Evolutionary conservation across 1,284 basidiomycete genomes (phyloP).

Genomic region (Trametes versicolor): DNA sequence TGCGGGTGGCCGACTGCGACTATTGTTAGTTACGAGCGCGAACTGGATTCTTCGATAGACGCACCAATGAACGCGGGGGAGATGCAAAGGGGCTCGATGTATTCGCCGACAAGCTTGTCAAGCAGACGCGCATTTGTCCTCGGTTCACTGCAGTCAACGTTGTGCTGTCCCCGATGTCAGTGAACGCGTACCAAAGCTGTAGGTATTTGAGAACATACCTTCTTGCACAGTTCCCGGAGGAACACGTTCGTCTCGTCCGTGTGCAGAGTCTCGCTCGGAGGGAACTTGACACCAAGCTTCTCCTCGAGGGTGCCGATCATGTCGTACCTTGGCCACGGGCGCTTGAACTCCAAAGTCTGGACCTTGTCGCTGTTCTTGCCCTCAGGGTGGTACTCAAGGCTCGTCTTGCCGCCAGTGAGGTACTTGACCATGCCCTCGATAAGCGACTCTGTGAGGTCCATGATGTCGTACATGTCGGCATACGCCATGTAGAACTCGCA

Average conservation of each 20-base stretch:
- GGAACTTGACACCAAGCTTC: conserved; percentile 94
- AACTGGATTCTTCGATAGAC: conserved; percentile 32
- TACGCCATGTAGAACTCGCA: conserved; percentile 99
- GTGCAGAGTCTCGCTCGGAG: conserved; percentile 91
- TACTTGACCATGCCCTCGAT: conserved; percentile 93
- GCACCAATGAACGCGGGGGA: conserved; percentile 95
- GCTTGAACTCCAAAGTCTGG: conserved; percentile 88
- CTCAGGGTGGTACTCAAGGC: conserved; percentile 92
- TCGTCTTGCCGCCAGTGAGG: conserved; percentile 85
- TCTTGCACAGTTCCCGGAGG: conserved; percentile 85
- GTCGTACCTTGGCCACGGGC: conserved; percentile 99
- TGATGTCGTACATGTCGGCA: conserved; percentile 98
- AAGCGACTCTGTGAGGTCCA: conserved; percentile 97
- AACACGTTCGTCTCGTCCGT: conserved; percentile 92
- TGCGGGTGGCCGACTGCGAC: conserved; percentile 92
- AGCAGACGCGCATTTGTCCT: conserved; percentile 95
- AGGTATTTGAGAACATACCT: conserved; percentile 58
- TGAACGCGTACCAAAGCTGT: background rate
- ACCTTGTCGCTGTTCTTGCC: conserved; percentile 83
- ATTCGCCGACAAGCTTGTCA: conserved; percentile 99
- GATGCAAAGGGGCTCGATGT: conserved; percentile 96
- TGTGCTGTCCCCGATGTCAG: conserved; percentile 67
- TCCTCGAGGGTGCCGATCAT: conserved; percentile 98
- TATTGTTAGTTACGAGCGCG: conserved; percentile 7
- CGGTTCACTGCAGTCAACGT: conserved; percentile 97